A percentile compares a stretch with the other conserved stretches of the same genome.
These are phyloP conservation scores for Starmerella tilneyi DNA, from an alignment of 805 yeast genomes.

Conservation along the genomic window DNA sequence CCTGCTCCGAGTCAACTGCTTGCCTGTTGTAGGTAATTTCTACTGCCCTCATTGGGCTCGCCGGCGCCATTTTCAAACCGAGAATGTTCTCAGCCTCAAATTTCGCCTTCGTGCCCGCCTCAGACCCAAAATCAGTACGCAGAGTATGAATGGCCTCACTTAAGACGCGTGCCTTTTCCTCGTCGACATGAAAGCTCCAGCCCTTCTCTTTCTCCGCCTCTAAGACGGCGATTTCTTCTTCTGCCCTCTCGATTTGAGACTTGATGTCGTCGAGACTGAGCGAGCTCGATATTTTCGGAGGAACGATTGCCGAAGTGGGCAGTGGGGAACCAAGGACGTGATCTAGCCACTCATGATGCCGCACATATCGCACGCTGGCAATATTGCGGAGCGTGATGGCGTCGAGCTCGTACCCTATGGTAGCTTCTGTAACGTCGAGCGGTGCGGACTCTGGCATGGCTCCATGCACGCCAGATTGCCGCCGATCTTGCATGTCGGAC, in stretches of 20 bases:
- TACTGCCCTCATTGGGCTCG: slow-evolving; percentile 20
- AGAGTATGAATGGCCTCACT: slow-evolving; percentile 24
- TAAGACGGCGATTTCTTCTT: slow-evolving; percentile 27
- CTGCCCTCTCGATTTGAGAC: slow-evolving; percentile 19
- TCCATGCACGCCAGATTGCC: no score
- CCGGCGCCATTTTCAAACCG: slow-evolving; percentile 17
- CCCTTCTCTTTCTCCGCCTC: slow-evolving; percentile 21
- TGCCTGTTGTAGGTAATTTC: slow-evolving; percentile 22
- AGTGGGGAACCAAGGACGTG: slow-evolving; percentile 34
- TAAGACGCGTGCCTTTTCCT: slow-evolving; percentile 22
- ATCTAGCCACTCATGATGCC: slow-evolving; percentile 39
- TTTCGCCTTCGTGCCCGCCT: slow-evolving; percentile 14
- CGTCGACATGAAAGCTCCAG: slow-evolving; percentile 20
- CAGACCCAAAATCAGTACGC: slow-evolving; percentile 29
- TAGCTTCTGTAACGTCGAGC: slow-evolving; percentile 23
- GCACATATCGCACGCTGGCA: slow-evolving; percentile 35
- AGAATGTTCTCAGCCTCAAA: slow-evolving; percentile 19
- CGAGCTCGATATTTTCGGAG: slow-evolving; percentile 19
- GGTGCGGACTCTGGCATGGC: slow-evolving; percentile 23
- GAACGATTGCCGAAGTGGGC: slow-evolving; percentile 25
- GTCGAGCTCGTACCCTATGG: slow-evolving; percentile 36
- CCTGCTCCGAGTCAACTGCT: slow-evolving; percentile 16
- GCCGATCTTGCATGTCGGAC: no score
- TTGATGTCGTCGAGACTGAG: slow-evolving; percentile 16
- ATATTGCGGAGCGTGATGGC: slow-evolving; percentile 35